Conservation (phyloP, 140 eudicot genomes). For the Eryngium alpinum region DNA sequence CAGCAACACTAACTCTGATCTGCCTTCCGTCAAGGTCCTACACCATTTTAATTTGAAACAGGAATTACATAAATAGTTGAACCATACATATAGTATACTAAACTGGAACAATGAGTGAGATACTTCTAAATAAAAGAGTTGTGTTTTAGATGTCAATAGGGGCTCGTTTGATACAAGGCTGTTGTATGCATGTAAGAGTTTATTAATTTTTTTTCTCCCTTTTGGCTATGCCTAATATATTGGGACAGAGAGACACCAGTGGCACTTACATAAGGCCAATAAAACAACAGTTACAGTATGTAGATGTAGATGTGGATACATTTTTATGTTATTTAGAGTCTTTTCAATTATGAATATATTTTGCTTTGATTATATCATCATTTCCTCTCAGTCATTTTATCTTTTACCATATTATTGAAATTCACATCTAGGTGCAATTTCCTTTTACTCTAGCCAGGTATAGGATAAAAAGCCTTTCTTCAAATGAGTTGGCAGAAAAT, state of each 20-base stretch:
- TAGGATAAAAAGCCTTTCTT: not conserved
- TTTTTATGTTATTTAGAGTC: not conserved
- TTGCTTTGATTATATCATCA: not conserved
- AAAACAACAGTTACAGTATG: not conserved
- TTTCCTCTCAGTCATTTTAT: not conserved
- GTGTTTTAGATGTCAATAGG: too few relatives aligned
- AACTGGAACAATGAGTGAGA: not conserved
- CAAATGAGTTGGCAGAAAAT: not conserved
- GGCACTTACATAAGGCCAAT: not conserved
- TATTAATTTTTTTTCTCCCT: not conserved
- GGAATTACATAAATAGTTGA: not conserved
- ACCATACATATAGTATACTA: not conserved
- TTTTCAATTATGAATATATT: not conserved
- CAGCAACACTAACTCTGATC: constrained; percentile 64
- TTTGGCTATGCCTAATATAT: not conserved
- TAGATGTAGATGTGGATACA: not conserved
- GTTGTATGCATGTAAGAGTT: not conserved
- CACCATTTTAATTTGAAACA: not conserved
- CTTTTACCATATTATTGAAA: not conserved
- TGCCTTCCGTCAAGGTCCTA: constrained; percentile 60
- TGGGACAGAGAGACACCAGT: not conserved
- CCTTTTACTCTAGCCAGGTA: not conserved
- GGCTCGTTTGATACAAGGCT: too few relatives aligned
- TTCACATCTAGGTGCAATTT: not conserved
- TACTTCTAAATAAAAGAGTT: too few relatives aligned